phyloP scores from a whole-genome alignment of 352 stramenopile species.

The Globisporangium iwayamae region DNA sequence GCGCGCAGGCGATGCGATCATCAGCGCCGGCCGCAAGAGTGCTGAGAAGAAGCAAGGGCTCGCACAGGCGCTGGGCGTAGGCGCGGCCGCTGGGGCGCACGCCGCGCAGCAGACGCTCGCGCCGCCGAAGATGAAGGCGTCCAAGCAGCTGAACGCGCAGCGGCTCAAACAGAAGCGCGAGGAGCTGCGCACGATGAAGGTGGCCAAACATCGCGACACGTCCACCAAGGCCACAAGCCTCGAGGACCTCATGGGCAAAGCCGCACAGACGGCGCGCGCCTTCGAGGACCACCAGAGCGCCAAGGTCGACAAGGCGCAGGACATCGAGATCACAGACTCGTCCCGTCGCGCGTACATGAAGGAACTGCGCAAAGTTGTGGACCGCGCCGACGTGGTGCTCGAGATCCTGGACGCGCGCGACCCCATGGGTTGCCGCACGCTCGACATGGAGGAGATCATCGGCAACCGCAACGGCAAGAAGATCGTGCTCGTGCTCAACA shows the following conservation, averaged over 20 bases:
- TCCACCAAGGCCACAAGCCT: conserved; percentile 33
- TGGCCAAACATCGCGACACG: conserved; percentile 36
- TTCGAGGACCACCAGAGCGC: conserved; percentile 36
- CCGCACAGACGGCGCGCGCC: conserved; percentile 33
- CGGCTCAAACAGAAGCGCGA: conserved; percentile 63
- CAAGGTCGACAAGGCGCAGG: conserved; percentile 15
- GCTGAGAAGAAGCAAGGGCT: conserved; percentile 9
- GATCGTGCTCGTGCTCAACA: conserved; percentile 98
- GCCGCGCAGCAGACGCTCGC: conserved; percentile 17
- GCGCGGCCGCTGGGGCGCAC: background rate
- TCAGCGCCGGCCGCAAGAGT: conserved; percentile 9
- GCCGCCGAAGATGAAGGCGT: conserved; percentile 28
- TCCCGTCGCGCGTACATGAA: conserved; percentile 94
- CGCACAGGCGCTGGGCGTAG: conserved; percentile 1
- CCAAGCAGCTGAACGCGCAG: conserved; percentile 45
- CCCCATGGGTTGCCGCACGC: conserved; percentile 92
- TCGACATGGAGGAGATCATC: conserved; percentile 94
- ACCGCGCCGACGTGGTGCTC: conserved; percentile 95
- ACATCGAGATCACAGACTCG: conserved; percentile 75
- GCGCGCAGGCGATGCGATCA: conserved; percentile 6
- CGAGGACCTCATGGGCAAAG: conserved; percentile 46
- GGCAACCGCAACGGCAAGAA: conserved; percentile 93
- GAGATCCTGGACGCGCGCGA: conserved; percentile 97
- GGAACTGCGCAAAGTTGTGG: conserved; percentile 96
- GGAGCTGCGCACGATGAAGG: conserved; percentile 50